Evolutionary conservation across 129 eudicot genomes (phyloP).

Genomic region (Rutidosis leptorrhynchoides): DNA sequence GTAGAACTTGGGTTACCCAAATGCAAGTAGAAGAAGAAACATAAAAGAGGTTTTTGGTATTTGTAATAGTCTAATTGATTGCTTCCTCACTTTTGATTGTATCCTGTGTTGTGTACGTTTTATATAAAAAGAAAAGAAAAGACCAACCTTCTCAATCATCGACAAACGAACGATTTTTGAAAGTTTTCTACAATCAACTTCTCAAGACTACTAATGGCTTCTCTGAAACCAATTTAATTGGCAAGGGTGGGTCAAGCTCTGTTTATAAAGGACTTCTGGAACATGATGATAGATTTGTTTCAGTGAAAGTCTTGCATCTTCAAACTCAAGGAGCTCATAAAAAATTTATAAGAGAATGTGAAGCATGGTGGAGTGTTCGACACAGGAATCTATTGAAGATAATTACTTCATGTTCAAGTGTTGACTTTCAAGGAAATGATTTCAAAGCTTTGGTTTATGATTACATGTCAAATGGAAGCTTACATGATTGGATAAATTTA

Average conservation of each 20-base stretch:
- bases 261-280: constrained; percentile 21
- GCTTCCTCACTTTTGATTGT: not conserved
- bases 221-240: constrained; percentile 28
- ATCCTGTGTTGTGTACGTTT: not conserved
- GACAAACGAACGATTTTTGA: constrained; percentile 2
- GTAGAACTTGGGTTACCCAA: constrained; percentile 22
- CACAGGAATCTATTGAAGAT: not conserved
- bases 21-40: constrained; percentile 16
- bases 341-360: constrained; percentile 31
- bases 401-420: not conserved
- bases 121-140: not conserved
- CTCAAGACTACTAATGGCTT: constrained; percentile 30
- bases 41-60: not conserved
- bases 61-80: not conserved
- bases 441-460: not conserved
- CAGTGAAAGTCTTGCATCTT: constrained; percentile 29
- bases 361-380: constrained; percentile 14
- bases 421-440: constrained; percentile 1
- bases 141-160: constrained; percentile 1
- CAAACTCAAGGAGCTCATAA: constrained; percentile 14
- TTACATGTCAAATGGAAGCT: not conserved
- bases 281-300: constrained; percentile 21
- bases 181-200: constrained; percentile 20
- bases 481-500: constrained; percentile 22
- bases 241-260: constrained; percentile 20